phyloP scores from a whole-genome alignment of 306 rosid species.

The Vachellia pachyceras region DNA sequence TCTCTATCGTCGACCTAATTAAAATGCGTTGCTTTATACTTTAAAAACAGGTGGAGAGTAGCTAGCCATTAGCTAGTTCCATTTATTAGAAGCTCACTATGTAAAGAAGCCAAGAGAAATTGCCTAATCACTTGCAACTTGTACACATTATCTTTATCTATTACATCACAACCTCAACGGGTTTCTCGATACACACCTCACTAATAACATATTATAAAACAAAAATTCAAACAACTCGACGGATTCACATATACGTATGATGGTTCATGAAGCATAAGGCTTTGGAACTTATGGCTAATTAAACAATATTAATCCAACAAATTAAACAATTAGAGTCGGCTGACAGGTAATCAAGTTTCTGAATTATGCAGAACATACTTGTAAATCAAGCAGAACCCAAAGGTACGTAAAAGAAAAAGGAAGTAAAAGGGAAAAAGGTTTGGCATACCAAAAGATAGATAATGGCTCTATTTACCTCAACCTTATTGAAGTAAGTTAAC shows the following conservation, averaged over 20 bases:
- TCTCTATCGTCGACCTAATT: neutral
- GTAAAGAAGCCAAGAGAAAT: neutral
- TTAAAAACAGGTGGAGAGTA: neutral
- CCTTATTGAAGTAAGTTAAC: too few relatives aligned
- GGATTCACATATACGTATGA: neutral
- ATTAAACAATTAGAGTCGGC: neutral
- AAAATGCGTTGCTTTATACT: neutral
- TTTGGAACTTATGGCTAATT: neutral
- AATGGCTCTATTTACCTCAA: too few relatives aligned
- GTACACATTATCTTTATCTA: neutral
- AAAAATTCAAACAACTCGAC: neutral
- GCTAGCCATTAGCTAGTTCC: neutral
- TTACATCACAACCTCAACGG: neutral
- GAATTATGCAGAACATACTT: neutral
- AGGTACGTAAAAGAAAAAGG: neutral
- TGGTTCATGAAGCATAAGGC: neutral
- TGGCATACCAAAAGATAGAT: neutral
- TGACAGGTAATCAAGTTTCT: neutral
- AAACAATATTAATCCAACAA: neutral
- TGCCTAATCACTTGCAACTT: neutral
- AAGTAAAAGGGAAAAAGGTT: neutral
- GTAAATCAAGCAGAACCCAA: neutral
- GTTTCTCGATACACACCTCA: neutral
- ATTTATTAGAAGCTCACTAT: neutral
- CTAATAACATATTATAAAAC: neutral